A percentile compares a stretch with the other conserved stretches of the same genome.
phyloP scores from a whole-genome alignment of 1,139 yeast species.

The Debaryomyces fabryi region DNA sequence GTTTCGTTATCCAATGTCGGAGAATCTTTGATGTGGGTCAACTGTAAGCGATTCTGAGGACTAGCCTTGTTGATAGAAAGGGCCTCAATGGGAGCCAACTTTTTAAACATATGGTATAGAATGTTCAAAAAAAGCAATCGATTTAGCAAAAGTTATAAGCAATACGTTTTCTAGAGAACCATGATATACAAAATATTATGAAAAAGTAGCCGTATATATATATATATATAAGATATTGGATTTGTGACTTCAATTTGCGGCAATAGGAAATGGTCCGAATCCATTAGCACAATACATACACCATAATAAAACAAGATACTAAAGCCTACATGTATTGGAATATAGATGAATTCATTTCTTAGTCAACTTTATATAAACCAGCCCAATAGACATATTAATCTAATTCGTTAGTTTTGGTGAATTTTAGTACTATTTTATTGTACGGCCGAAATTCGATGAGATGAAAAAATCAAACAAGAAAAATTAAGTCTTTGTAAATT shows the following conservation, averaged over 20 bases:
- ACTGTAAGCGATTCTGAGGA: constrained; percentile 2
- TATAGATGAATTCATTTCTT: not conserved
- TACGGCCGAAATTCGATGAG: constrained; percentile 9
- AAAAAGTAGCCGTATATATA: not conserved
- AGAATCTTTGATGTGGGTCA: constrained; percentile 3
- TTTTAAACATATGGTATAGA: constrained; percentile 9
- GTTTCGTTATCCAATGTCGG: constrained; percentile 3
- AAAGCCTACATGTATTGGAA: not conserved
- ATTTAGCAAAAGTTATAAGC: constrained; percentile 6
- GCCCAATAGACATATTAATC: not conserved
- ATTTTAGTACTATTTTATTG: not conserved
- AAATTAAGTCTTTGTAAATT: not conserved
- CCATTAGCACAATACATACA: not conserved
- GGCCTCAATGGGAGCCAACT: constrained; percentile 12
- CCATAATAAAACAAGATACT: not conserved
- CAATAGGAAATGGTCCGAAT: constrained; percentile 1
- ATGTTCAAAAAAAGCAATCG: constrained; percentile 1
- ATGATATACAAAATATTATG: not conserved
- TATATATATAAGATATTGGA: constrained; percentile 2
- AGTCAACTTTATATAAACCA: not conserved
- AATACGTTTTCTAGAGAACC: not conserved
- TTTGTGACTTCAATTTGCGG: constrained; percentile 15
- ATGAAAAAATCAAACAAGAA: constrained; percentile 1
- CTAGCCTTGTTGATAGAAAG: constrained; percentile 7
- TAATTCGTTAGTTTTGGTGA: not conserved